These are phyloP conservation scores for Umbelopsis ramanniana DNA, from an alignment of 192 early-diverging fungal species.

Conservation along the genomic window DNA sequence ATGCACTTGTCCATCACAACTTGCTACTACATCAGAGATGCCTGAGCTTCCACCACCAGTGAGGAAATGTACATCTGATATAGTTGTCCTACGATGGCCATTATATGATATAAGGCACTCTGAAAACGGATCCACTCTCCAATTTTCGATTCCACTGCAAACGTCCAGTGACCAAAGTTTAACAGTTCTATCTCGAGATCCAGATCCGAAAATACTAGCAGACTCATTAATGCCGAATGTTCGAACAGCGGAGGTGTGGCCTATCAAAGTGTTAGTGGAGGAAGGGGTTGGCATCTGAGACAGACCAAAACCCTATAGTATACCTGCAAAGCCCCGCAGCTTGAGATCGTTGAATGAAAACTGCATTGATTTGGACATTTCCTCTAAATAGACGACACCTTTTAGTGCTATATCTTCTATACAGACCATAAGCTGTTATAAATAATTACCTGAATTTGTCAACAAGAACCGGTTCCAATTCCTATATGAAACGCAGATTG, in stretches of 20 bases:
- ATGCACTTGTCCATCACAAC: conserved; percentile 63
- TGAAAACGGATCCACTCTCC: conserved; percentile 52
- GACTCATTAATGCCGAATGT: conserved; percentile 59
- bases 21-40: conserved; percentile 52
- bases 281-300: neutral
- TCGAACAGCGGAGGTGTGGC: conserved; percentile 55
- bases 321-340: conserved; percentile 60
- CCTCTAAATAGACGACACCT: conserved; percentile 40
- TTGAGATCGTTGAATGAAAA: conserved; percentile 68
- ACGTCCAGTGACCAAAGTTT: conserved; percentile 69
- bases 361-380: conserved; percentile 69
- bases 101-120: conserved; percentile 58
- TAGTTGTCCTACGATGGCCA: conserved; percentile 51
- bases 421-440: neutral
- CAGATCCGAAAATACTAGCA: conserved; percentile 56
- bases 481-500: conserved; percentile 26
- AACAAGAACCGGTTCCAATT: conserved; percentile 67
- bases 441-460: conserved; percentile 53
- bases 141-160: conserved; percentile 58
- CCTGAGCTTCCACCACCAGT: conserved; percentile 48
- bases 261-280: conserved; percentile 20
- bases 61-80: conserved; percentile 58
- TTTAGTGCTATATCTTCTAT: neutral
- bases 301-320: neutral
- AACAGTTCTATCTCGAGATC: conserved; percentile 63